Conservation (phyloP, 2,329 filamentous ascomycete species). For the Botrytis galanthina region DNA sequence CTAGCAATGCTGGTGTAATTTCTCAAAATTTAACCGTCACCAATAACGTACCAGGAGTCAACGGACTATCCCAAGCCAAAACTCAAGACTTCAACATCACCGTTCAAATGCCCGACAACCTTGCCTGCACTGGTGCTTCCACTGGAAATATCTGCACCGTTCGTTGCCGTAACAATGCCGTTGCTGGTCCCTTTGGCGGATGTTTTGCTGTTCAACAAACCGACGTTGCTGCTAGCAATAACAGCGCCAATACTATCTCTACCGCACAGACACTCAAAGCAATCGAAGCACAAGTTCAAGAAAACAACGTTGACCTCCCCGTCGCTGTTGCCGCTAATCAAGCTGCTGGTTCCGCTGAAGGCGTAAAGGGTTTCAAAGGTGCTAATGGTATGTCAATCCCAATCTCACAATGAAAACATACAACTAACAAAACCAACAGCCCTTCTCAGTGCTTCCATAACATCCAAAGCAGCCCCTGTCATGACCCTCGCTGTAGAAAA, state of each 20-base stretch:
- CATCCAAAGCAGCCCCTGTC: conserved; percentile 8
- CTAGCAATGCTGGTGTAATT: conserved; percentile 43
- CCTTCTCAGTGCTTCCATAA: conserved; percentile 13
- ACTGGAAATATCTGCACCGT: conserved; percentile 59
- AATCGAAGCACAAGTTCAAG: conserved; percentile 48
- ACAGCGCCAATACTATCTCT: conserved; percentile 46
- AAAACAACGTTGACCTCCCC: conserved; percentile 52
- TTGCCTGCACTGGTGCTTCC: conserved; percentile 48
- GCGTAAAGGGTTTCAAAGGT: conserved; percentile 37
- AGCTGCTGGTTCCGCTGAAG: conserved; percentile 41
- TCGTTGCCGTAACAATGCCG: conserved; percentile 57
- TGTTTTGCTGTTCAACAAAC: conserved; percentile 58
- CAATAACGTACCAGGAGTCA: conserved; percentile 58
- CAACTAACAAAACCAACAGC: conserved; percentile 4
- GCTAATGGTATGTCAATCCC: conserved; percentile 31
- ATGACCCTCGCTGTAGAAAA: conserved; percentile 16
- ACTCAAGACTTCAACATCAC: conserved; percentile 56
- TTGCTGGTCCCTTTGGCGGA: conserved; percentile 56
- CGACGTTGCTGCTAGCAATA: conserved; percentile 44
- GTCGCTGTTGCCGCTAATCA: conserved; percentile 48
- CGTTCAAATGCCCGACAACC: conserved; percentile 49
- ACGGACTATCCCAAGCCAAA: conserved; percentile 44
- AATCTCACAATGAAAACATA: not conserved
- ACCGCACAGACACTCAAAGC: conserved; percentile 47
- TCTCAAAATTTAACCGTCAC: conserved; percentile 51